These are phyloP conservation scores for Ganoderma sp. DNA, from an alignment of 1,284 basidiomycete species.

Conservation along the genomic window DNA sequence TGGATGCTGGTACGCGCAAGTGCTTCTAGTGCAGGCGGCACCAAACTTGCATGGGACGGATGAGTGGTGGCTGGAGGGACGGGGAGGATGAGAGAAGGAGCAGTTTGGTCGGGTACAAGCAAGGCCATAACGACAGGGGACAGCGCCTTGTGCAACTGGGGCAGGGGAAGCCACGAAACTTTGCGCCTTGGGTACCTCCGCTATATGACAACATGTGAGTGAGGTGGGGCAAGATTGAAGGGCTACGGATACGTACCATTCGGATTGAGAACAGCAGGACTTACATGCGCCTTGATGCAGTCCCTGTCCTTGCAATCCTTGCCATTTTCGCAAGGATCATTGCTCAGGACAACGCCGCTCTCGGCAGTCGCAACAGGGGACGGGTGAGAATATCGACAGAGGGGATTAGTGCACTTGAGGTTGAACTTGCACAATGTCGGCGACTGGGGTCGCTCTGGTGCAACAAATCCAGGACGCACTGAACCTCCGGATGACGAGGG, in stretches of 20 bases:
- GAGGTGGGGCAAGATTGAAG: slow-evolving; percentile 7
- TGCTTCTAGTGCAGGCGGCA: slow-evolving; percentile 74
- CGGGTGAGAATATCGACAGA: slow-evolving; percentile 89
- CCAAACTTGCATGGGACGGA: slow-evolving; percentile 72
- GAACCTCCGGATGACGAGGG: slow-evolving; percentile 39
- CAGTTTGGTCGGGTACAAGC: slow-evolving; percentile 79
- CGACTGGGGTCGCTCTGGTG: slow-evolving; percentile 80
- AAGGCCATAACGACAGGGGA: slow-evolving; percentile 76
- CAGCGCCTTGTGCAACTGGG: slow-evolving; percentile 35
- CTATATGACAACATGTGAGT: slow-evolving; percentile 32
- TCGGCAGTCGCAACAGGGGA: slow-evolving; percentile 90
- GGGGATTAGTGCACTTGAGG: slow-evolving; percentile 85
- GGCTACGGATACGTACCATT: slow-evolving; percentile 50
- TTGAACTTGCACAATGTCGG: slow-evolving; percentile 91
- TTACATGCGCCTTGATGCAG: slow-evolving; percentile 88
- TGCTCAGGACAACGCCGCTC: slow-evolving; percentile 91
- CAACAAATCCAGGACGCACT: slow-evolving; percentile 52
- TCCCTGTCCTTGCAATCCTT: slow-evolving; percentile 89
- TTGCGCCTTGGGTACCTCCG: slow-evolving; percentile 50
- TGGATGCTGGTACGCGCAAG: slow-evolving; percentile 81
- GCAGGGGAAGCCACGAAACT: slow-evolving; percentile 36
- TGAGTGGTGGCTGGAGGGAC: slow-evolving; percentile 38
- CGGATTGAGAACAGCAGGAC: slow-evolving; percentile 76
- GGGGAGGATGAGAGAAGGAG: slow-evolving; percentile 65
- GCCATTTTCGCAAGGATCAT: slow-evolving; percentile 86